Evolutionary conservation across 768 basidiomycete genomes (phyloP).

Genomic region (Amanita molliuscula): DNA sequence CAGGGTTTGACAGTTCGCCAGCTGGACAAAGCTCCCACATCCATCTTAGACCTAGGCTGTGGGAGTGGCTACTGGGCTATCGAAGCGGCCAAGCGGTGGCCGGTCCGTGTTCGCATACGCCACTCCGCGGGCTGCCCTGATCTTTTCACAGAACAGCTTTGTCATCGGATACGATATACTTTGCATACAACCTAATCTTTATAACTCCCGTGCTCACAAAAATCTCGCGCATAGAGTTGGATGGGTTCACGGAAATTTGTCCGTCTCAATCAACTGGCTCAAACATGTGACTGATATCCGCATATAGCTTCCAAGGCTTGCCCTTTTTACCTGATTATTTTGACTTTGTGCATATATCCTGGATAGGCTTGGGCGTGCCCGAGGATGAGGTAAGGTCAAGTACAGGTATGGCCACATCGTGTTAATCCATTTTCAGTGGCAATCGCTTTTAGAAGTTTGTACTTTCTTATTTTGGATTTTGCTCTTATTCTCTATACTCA

Average conservation of each 20-base stretch:
- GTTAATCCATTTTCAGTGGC: conserved; percentile 37
- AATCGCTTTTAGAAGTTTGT: conserved; percentile 49
- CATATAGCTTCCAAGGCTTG: conserved; percentile 46
- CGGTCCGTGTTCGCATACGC: conserved; percentile 28
- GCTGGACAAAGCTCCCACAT: conserved; percentile 38
- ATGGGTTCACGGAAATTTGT: conserved; percentile 69
- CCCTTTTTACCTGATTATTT: conserved; percentile 51
- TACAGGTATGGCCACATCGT: background rate
- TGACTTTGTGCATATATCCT: conserved; percentile 55
- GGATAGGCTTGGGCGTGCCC: conserved; percentile 58
- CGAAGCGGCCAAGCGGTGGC: conserved; percentile 59
- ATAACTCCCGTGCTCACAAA: conserved; percentile 22
- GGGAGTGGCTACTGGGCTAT: conserved; percentile 65
- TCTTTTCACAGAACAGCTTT: conserved; percentile 30
- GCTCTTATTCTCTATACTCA: conserved; percentile 16
- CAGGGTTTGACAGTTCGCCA: conserved; percentile 42
- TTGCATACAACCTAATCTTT: conserved; percentile 42
- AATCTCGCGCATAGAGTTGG: conserved; percentile 38
- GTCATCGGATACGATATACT: conserved; percentile 53
- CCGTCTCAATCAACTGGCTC: conserved; percentile 12
- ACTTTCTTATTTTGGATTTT: background rate
- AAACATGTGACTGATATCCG: conserved; percentile 1
- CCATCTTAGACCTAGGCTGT: conserved; percentile 61
- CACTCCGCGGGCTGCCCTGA: background rate
- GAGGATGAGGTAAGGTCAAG: conserved; percentile 46